Evolutionary conservation across 2,329 filamentous ascomycete species (phyloP).

Genomic region (Colletotrichum liaoningense): DNA sequence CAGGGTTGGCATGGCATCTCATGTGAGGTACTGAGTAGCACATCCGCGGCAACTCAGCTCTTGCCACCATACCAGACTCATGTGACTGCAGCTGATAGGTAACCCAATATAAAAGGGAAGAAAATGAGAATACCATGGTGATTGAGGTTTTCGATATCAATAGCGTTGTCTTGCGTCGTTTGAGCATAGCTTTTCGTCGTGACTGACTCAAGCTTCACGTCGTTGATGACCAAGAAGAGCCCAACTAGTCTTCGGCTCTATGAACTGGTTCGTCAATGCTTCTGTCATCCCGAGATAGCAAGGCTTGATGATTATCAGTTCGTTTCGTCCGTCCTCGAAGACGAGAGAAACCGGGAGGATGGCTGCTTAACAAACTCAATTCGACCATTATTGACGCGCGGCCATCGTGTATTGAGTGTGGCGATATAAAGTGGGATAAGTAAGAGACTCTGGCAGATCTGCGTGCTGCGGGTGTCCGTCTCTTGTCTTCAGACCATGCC

Average conservation of each 20-base stretch:
- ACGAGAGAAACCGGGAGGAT: constrained; percentile 12
- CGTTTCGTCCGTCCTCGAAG: not conserved
- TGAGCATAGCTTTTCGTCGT: not conserved
- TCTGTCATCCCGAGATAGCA: constrained; percentile 24
- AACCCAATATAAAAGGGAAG: not conserved
- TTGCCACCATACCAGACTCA: not conserved
- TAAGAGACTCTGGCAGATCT: not conserved
- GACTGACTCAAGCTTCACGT: not conserved
- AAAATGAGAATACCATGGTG: too few species aligned
- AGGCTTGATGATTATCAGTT: not conserved
- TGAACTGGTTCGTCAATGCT: constrained; percentile 1
- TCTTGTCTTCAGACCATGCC: constrained; percentile 11
- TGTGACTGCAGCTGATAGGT: not conserved
- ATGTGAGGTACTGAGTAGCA: not conserved
- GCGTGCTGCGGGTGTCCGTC: not conserved
- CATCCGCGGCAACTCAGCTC: not conserved
- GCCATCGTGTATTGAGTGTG: not conserved
- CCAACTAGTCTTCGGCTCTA: constrained; percentile 12
- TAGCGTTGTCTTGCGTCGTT: not conserved
- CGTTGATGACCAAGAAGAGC: not conserved
- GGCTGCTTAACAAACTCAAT: constrained; percentile 32
- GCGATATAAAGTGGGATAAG: not conserved
- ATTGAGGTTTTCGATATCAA: not conserved
- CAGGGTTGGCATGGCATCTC: not conserved
- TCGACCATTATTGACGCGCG: constrained; percentile 15